Conservation (phyloP, 1,284 basidiomycete species). For the Ganoderma meredithae region DNA sequence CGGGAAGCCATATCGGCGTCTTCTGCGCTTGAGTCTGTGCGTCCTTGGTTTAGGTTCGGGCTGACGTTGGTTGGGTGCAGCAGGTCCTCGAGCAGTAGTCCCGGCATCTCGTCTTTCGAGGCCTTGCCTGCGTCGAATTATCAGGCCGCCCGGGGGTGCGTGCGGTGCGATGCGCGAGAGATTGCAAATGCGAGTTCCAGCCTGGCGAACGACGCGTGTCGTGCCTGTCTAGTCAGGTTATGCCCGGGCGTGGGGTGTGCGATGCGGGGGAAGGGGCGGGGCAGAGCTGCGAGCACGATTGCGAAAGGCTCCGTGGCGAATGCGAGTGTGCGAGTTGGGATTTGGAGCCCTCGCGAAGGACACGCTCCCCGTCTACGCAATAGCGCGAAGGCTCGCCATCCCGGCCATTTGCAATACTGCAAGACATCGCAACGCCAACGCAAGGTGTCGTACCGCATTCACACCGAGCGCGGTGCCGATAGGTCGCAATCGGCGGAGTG, state of each 20-base stretch:
- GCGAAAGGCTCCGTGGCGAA: slow-evolving; percentile 20
- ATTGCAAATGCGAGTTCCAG: slow-evolving; percentile 17
- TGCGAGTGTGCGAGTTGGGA: slow-evolving; percentile 2
- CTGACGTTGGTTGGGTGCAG: neutral
- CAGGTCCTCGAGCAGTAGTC: slow-evolving; percentile 14
- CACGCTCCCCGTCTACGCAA: slow-evolving; percentile 8
- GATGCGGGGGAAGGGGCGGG: slow-evolving; percentile 4
- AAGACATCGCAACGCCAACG: slow-evolving; percentile 28
- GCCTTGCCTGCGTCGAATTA: neutral
- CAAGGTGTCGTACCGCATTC: slow-evolving; percentile 21
- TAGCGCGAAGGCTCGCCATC: slow-evolving; percentile 9
- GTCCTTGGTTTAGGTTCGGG: slow-evolving; percentile 9
- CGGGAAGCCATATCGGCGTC: slow-evolving; percentile 23
- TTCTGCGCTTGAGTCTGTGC: slow-evolving; percentile 7
- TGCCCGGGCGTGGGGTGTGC: neutral
- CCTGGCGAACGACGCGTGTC: slow-evolving; percentile 20
- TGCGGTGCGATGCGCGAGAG: slow-evolving; percentile 5
- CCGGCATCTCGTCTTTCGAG: slow-evolving; percentile 14
- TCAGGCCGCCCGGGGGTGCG: neutral
- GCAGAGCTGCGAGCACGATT: slow-evolving; percentile 10
- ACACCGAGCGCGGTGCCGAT: slow-evolving; percentile 23
- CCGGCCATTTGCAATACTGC: slow-evolving; percentile 29
- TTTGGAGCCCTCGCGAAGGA: neutral
- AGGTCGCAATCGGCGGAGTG: slow-evolving; percentile 15
- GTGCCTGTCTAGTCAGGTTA: neutral